These are phyloP conservation scores for Chaetothyriales sp. DNA, from an alignment of 2,329 filamentous ascomycete genomes.

Conservation along the genomic window DNA sequence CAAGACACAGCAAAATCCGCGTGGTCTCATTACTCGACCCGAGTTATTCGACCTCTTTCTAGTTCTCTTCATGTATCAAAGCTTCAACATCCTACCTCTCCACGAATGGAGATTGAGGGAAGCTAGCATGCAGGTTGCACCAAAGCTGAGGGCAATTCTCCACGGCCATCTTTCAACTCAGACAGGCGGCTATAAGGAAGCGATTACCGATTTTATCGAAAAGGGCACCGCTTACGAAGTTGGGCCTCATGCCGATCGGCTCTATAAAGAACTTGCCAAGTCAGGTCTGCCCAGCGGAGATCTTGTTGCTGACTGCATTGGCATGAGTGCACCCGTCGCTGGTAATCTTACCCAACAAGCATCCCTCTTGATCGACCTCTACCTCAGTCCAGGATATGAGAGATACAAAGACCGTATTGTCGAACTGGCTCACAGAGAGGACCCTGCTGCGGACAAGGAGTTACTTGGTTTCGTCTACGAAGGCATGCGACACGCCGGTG, in stretches of 20 bases:
- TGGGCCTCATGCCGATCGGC: conserved; percentile 36
- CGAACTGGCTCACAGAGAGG: conserved; percentile 34
- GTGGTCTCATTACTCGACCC: conserved; percentile 38
- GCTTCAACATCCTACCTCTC: conserved; percentile 39
- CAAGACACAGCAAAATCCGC: conserved; percentile 47
- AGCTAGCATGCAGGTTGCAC: conserved; percentile 28
- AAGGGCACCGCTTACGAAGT: conserved; percentile 39
- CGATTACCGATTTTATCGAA: conserved; percentile 33
- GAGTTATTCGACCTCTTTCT: conserved; percentile 35
- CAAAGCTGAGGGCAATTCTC: conserved; percentile 29
- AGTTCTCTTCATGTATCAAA: conserved; percentile 37
- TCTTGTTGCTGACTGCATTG: conserved; percentile 38
- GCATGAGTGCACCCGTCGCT: conserved; percentile 37
- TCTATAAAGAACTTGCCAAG: conserved; percentile 38
- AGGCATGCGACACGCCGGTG: conserved; percentile 41
- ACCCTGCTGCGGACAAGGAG: conserved; percentile 31
- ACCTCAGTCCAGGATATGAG: conserved; percentile 37
- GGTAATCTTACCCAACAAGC: conserved; percentile 41
- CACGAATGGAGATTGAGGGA: conserved; percentile 38
- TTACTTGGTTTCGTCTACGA: conserved; percentile 42
- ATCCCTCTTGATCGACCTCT: conserved; percentile 40
- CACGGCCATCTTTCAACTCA: conserved; percentile 35
- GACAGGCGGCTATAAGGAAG: conserved; percentile 27
- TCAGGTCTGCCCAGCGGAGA: conserved; percentile 36
- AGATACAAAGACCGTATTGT: conserved; percentile 39